Conservation (phyloP, 75 land plant genomes). For the Isoetes taiwanensis region DNA sequence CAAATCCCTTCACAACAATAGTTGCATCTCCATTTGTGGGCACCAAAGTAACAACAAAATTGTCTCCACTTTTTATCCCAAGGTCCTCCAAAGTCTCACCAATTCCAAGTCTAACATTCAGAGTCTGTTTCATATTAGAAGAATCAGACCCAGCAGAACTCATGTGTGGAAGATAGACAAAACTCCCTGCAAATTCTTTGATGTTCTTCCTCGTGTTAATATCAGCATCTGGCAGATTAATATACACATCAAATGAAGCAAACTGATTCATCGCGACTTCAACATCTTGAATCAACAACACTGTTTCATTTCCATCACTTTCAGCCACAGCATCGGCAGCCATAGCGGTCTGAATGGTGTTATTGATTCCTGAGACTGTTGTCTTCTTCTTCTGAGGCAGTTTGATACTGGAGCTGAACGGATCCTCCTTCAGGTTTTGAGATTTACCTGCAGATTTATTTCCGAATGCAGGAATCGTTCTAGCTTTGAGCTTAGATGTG, state of each 20-base stretch:
- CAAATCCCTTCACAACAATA: no score
- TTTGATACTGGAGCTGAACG: background rate
- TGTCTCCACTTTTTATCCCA: no score
- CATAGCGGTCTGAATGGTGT: no score
- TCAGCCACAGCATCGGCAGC: no score
- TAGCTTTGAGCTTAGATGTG: background rate
- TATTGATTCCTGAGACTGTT: background rate
- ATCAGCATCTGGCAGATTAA: background rate
- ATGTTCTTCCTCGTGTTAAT: background rate
- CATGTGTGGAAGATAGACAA: background rate
- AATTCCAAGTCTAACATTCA: no score
- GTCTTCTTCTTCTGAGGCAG: background rate
- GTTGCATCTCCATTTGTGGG: no score
- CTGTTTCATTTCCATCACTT: background rate
- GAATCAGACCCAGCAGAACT: background rate
- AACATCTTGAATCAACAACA: constrained; percentile 2
- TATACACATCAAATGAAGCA: background rate
- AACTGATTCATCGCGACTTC: background rate
- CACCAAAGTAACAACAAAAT: no score
- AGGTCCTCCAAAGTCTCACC: no score
- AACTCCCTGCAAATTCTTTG: constrained; percentile 1
- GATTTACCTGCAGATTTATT: background rate
- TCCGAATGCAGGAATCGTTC: background rate
- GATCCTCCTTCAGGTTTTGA: background rate
- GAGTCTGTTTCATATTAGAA: background rate